phyloP scores from a whole-genome alignment of 805 yeast species.

The Teunomyces cretensis region DNA sequence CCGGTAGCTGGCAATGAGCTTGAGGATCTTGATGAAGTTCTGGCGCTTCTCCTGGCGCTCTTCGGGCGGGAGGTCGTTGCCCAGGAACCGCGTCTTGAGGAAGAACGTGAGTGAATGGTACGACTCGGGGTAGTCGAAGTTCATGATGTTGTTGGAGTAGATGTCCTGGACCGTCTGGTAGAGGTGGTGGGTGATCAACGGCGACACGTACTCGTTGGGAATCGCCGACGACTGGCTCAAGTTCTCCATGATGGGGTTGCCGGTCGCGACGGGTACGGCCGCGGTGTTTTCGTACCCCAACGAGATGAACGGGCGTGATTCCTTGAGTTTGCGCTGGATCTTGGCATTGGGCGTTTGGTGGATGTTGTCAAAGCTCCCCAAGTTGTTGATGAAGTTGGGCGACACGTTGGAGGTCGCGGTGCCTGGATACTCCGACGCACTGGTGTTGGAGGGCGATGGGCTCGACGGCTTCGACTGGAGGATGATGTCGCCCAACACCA shows the following conservation, averaged over 20 bases:
- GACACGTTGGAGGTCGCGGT: neutral
- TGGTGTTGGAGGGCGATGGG: constrained; percentile 38
- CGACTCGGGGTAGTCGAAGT: constrained; percentile 62
- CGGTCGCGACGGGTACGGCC: neutral
- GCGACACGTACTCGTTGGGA: constrained; percentile 50
- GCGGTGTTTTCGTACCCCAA: constrained; percentile 23
- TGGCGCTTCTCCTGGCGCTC: constrained; percentile 30
- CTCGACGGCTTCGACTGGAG: constrained; percentile 39
- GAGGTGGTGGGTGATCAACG: constrained; percentile 55
- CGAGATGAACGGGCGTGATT: constrained; percentile 43
- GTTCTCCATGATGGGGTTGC: constrained; percentile 6
- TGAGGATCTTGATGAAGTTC: constrained; percentile 44
- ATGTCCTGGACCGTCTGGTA: constrained; percentile 53
- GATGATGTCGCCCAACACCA: constrained; percentile 50
- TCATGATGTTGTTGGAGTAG: constrained; percentile 45
- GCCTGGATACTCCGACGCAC: constrained; percentile 6
- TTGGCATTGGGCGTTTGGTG: constrained; percentile 4
- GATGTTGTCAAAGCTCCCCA: constrained; percentile 6
- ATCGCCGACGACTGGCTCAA: constrained; percentile 6
- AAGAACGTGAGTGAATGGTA: constrained; percentile 61
- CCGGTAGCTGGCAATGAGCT: constrained; percentile 63
- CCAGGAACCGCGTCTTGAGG: constrained; percentile 55
- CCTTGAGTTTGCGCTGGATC: constrained; percentile 13
- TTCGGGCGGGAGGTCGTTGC: constrained; percentile 38
- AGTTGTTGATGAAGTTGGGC: constrained; percentile 4